Conservation (phyloP, 495 filamentous ascomycete genomes). For the Hyaloscypha hepaticicola region DNA sequence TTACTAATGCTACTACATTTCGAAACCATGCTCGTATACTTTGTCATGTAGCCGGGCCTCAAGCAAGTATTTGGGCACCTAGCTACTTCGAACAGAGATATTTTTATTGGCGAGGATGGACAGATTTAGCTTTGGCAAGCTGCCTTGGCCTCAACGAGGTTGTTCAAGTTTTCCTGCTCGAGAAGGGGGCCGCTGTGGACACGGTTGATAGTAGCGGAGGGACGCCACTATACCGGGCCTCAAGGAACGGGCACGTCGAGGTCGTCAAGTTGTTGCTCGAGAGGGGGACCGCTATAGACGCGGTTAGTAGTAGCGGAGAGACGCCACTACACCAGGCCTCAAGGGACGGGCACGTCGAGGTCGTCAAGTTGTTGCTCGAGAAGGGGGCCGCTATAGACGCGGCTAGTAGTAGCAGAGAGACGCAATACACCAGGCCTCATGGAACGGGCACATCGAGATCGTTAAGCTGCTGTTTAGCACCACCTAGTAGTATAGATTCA, state of each 20-base stretch:
- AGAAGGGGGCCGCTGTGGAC: constrained; percentile 1
- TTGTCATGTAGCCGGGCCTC: background rate
- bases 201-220: background rate
- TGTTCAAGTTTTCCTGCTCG: constrained; percentile 12
- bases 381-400: constrained; percentile 28
- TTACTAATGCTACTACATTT: constrained; percentile 1
- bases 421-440: background rate
- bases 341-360: background rate
- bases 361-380: constrained; percentile 6
- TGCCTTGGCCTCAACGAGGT: constrained; percentile 10
- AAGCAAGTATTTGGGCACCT: constrained; percentile 9
- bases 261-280: constrained; percentile 2
- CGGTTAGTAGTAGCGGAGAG: background rate
- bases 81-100: constrained; percentile 1
- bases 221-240: background rate
- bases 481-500: background rate
- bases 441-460: background rate
- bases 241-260: background rate
- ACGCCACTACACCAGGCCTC: constrained; percentile 4
- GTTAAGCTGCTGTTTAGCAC: constrained; percentile 8
- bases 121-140: constrained; percentile 14
- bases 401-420: constrained; percentile 3
- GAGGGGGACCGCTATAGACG: constrained; percentile 2
- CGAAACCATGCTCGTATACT: constrained; percentile 12
- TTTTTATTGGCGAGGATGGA: background rate